Conservation (phyloP, 306 rosid species). For the Cucurbita moschata region DNA sequence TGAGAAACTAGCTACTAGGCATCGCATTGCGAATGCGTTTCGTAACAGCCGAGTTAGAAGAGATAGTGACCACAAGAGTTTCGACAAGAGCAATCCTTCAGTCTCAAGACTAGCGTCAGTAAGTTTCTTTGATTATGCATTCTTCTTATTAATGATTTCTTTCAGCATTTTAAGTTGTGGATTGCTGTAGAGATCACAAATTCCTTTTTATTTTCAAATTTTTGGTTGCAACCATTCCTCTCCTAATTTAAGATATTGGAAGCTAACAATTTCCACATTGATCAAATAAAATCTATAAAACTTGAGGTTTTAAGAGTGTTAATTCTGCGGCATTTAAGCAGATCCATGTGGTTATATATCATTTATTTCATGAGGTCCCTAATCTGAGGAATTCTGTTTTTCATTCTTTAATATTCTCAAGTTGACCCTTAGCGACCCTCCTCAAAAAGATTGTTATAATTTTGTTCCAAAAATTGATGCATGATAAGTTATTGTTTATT, state of each 20-base stretch:
- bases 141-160: not conserved
- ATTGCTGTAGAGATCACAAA: not conserved
- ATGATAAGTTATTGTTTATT: too few relatives aligned
- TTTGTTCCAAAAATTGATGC: too few relatives aligned
- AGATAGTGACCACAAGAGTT: slow-evolving; percentile 45
- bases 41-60: slow-evolving; percentile 61
- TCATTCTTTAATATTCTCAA: too few relatives aligned
- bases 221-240: not conserved
- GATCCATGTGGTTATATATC: not conserved
- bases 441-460: too few relatives aligned
- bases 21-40: slow-evolving; percentile 52
- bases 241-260: not conserved
- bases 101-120: slow-evolving; percentile 34
- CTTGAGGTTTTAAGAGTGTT: not conserved
- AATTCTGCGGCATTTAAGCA: not conserved
- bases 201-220: not conserved
- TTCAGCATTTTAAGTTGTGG: not conserved
- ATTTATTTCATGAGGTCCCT: not conserved
- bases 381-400: too few relatives aligned
- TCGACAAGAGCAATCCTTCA: slow-evolving; percentile 36
- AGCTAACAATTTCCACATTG: not conserved
- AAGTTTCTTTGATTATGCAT: slow-evolving; percentile 3
- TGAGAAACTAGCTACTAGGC: slow-evolving; percentile 30
- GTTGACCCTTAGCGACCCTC: too few relatives aligned
- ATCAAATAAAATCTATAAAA: not conserved